Evolutionary conservation across 495 filamentous ascomycete genomes (phyloP).

Genomic region (Daldinia caldariorum): DNA sequence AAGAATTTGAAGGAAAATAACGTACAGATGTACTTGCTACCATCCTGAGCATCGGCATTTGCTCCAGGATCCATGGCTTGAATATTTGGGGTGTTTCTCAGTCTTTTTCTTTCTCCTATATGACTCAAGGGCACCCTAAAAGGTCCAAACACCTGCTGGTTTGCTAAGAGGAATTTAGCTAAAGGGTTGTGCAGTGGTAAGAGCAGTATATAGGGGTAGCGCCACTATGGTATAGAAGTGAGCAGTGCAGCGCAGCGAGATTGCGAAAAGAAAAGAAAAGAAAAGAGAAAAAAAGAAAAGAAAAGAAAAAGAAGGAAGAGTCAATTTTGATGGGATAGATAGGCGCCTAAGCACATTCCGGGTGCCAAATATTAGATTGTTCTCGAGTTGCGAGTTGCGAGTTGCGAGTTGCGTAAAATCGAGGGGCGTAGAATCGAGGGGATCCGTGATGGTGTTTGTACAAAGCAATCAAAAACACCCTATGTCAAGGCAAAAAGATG

Average conservation of each 20-base stretch:
- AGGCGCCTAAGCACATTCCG: neutral
- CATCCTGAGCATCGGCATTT: neutral
- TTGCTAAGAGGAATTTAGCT: neutral
- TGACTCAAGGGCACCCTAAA: neutral
- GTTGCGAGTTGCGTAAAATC: too few species aligned
- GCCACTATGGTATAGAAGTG: neutral
- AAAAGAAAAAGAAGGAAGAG: neutral
- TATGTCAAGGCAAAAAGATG: conserved; percentile 11
- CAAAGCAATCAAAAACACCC: conserved; percentile 28
- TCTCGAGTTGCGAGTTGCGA: neutral
- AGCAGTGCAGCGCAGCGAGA: too few species aligned
- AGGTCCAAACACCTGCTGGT: neutral
- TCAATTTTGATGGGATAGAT: neutral
- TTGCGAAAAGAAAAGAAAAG: neutral
- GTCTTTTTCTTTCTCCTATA: neutral
- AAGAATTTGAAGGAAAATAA: neutral
- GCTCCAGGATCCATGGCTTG: neutral
- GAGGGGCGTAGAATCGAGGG: neutral
- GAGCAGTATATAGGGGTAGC: neutral
- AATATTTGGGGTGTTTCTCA: neutral
- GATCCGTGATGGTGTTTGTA: conserved; percentile 21
- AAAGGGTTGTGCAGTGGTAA: neutral
- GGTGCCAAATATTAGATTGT: neutral
- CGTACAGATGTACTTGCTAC: conserved; percentile 17
- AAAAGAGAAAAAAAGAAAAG: neutral